phyloP scores from a whole-genome alignment of 495 filamentous ascomycete genomes.

The Articulospora tetracladia region DNA sequence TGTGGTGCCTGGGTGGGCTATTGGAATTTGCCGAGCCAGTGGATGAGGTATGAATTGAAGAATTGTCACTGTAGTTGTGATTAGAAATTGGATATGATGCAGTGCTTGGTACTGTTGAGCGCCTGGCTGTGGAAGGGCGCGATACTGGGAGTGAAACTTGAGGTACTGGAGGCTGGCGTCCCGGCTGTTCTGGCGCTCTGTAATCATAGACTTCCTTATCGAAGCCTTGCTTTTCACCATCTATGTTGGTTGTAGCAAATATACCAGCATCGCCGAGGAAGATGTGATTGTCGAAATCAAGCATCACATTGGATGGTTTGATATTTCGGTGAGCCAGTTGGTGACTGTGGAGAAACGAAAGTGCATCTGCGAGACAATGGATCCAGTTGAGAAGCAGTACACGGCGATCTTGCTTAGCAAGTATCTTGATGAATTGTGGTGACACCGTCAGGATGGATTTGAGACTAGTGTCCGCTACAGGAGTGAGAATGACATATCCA shows the following conservation, averaged over 20 bases:
- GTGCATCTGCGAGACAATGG: conserved; percentile 75
- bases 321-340: conserved; percentile 77
- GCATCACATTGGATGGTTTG: conserved; percentile 75
- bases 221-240: conserved; percentile 39
- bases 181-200: conserved; percentile 77
- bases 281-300: conserved; percentile 67
- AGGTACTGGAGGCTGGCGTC: conserved; percentile 12
- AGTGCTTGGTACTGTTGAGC: conserved; percentile 10
- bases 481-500: conserved; percentile 75
- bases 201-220: conserved; percentile 88
- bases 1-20: not conserved
- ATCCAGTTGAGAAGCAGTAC: conserved; percentile 76
- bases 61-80: conserved; percentile 2
- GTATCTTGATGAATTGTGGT: conserved; percentile 61
- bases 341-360: conserved; percentile 71
- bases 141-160: conserved; percentile 38
- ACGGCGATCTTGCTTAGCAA: conserved; percentile 69
- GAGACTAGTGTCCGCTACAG: conserved; percentile 70
- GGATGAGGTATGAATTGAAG: conserved; percentile 10
- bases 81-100: conserved; percentile 7
- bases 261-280: conserved; percentile 71
- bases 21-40: conserved; percentile 12
- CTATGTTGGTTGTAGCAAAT: conserved; percentile 48
- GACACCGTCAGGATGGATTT: conserved; percentile 70
- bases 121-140: conserved; percentile 29